These are phyloP conservation scores for Talaromyces piceae DNA, from an alignment of 2,329 filamentous ascomycete genomes.

Conservation along the genomic window DNA sequence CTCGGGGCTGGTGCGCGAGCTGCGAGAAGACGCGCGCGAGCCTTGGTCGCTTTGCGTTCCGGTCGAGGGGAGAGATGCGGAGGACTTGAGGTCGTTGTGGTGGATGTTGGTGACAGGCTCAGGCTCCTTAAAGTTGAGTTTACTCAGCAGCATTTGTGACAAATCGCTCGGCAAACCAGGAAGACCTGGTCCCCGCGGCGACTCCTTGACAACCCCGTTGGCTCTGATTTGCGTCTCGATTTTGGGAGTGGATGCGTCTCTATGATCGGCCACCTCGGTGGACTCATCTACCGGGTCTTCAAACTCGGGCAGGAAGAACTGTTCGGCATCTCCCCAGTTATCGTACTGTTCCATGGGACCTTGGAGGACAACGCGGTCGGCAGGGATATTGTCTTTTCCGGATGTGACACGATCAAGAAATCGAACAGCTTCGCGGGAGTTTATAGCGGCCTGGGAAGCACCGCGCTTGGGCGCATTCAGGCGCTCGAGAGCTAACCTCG, in stretches of 20 bases:
- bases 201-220: constrained; percentile 16
- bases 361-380: constrained; percentile 40
- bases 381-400: constrained; percentile 36
- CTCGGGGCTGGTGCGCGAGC: constrained; percentile 40
- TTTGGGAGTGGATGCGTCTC: constrained; percentile 12
- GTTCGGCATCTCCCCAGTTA: constrained; percentile 40
- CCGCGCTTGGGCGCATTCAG: constrained; percentile 40
- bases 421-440: constrained; percentile 45
- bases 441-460: constrained; percentile 41
- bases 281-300: constrained; percentile 30
- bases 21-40: constrained; percentile 38
- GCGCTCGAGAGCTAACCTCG: constrained; percentile 37
- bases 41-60: constrained; percentile 36
- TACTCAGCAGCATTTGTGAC: constrained; percentile 42
- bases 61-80: constrained; percentile 32
- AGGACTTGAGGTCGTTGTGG: constrained; percentile 8
- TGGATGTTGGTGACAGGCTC: constrained; percentile 24
- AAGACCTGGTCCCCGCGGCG: constrained; percentile 17
- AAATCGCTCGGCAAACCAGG: constrained; percentile 22
- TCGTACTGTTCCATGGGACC: constrained; percentile 44
- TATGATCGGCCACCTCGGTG: constrained; percentile 12
- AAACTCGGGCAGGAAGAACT: constrained; percentile 38
- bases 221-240: constrained; percentile 13
- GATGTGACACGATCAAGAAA: constrained; percentile 46
- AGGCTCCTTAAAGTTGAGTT: constrained; percentile 39